These are phyloP conservation scores for Dalbergia cochinchinensis DNA, from an alignment of 306 rosid species.

Conservation along the genomic window DNA sequence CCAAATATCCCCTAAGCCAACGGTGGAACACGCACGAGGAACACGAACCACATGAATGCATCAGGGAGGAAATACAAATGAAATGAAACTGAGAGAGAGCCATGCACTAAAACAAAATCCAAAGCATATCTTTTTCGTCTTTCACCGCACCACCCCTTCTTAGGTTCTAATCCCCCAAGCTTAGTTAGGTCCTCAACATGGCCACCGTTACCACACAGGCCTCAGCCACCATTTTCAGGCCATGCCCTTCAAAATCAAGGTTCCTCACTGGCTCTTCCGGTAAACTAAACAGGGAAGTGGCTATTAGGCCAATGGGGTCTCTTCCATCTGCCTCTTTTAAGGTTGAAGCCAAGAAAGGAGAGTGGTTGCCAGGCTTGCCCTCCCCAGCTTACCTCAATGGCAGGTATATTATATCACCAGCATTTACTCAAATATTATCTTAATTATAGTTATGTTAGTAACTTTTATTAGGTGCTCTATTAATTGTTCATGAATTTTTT, in stretches of 20 bases:
- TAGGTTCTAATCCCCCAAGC: neutral
- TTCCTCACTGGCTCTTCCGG: conserved; percentile 79
- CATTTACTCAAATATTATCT: neutral
- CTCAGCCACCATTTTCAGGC: conserved; percentile 87
- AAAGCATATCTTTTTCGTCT: conserved; percentile 14
- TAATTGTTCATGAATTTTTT: too few relatives aligned
- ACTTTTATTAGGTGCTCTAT: too few relatives aligned
- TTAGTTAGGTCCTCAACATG: conserved; percentile 49
- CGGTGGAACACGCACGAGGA: conserved; percentile 42
- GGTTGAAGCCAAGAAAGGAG: conserved; percentile 92
- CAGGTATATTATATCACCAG: conserved; percentile 51
- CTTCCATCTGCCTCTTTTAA: conserved; percentile 66
- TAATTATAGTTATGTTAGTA: too few relatives aligned
- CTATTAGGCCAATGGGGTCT: conserved; percentile 61
- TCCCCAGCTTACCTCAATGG: conserved; percentile 88
- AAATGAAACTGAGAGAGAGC: conserved; percentile 41
- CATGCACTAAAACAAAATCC: conserved; percentile 44
- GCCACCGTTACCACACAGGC: conserved; percentile 94
- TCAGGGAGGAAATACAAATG: conserved; percentile 56
- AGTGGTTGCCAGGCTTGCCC: conserved; percentile 93
- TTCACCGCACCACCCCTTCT: neutral
- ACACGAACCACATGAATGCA: conserved; percentile 69
- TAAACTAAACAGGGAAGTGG: conserved; percentile 67
- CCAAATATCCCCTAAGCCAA: conserved; percentile 57
- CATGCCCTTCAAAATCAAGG: conserved; percentile 64